Base-by-base conservation (phyloP, 768 basidiomycete genomes). In the Chalciporus chontae region DNA sequence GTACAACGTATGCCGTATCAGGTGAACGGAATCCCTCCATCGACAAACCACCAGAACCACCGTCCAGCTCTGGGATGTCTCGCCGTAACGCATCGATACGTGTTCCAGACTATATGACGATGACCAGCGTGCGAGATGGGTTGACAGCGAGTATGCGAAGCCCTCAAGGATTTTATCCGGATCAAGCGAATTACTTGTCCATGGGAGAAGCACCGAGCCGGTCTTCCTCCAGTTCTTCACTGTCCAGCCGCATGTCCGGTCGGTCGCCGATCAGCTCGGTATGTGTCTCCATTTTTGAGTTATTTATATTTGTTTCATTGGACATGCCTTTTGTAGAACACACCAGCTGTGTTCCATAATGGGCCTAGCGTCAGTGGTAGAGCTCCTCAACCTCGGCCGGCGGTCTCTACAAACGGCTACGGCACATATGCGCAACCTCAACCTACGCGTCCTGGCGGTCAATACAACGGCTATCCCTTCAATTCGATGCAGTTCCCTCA, bases 171-270 rank as follows among this genome's bases (percentile, higher is more conserved):
- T 56, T 59, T 27, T 68, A 61, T n/a, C 43, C 53, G 11, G 62
- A 69, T 48, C 54, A 51, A 10, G 59, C 59, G 27, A 54, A 15
- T 26, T 69, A 53, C 23, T 13, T 68, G 43, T 44, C 57, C 11
- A 21, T 56, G 9, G 50, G 60, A 19, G 66, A 69, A 5, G 48
- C 46, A 1, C 63, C 63, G 18, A 68, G 66, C 39, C 63, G 66
- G 24, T 68, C 68, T 5, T 68, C 66, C 11, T 68, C 66, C 1
- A 64, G 61, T 5, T 68, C 66, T 4, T 68, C 66, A 13, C 47
- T 65, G 38, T 69, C 66, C 6, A 68, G 68, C 43, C 68, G 68
- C 39, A 50, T 60, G 56, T 65, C 66, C 14, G 62, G 64, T 32
- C 51, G 62, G 47, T 68, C 66, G 19, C 66, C 66, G 41, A 62